These are phyloP conservation scores for Lentithecium fluviatile DNA, from an alignment of 495 filamentous ascomycete genomes.

Conservation along the genomic window DNA sequence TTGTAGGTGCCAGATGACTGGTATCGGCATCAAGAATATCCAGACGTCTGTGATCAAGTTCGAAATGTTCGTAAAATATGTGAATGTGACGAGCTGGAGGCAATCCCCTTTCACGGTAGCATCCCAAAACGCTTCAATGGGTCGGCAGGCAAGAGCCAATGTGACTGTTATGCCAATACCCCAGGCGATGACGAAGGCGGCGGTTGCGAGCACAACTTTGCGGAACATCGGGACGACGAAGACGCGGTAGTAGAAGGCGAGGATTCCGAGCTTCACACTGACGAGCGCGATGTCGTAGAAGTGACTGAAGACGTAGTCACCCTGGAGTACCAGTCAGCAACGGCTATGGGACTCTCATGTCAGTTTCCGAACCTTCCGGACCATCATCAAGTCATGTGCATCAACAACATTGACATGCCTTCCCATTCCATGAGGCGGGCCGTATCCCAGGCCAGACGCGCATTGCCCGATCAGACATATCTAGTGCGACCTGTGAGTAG, in stretches of 20 bases:
- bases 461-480: conserved; percentile 32
- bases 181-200: conserved; percentile 27
- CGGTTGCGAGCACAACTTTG: conserved; percentile 23
- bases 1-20: conserved; percentile 52
- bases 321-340: conserved; percentile 3
- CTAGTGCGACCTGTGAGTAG: conserved; percentile 4
- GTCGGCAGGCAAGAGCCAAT: conserved; percentile 23
- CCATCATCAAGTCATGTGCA: conserved; percentile 16
- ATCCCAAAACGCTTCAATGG: conserved; percentile 31
- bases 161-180: conserved; percentile 29
- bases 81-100: conserved; percentile 23
- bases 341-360: background rate
- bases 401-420: conserved; percentile 26
- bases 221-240: conserved; percentile 29
- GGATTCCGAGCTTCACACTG: conserved; percentile 30
- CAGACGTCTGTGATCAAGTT: conserved; percentile 51
- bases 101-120: conserved; percentile 24
- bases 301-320: conserved; percentile 35
- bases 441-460: conserved; percentile 31
- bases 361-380: conserved; percentile 25
- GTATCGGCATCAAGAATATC: conserved; percentile 58
- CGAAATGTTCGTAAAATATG: conserved; percentile 34
- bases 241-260: conserved; percentile 34
- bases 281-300: conserved; percentile 36
- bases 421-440: conserved; percentile 34